Evolutionary conservation across 108 stramenopile species (phyloP), one percentile per base, ranked within the genome.

Genomic region (Cylindrotheca fusiformis): DNA sequence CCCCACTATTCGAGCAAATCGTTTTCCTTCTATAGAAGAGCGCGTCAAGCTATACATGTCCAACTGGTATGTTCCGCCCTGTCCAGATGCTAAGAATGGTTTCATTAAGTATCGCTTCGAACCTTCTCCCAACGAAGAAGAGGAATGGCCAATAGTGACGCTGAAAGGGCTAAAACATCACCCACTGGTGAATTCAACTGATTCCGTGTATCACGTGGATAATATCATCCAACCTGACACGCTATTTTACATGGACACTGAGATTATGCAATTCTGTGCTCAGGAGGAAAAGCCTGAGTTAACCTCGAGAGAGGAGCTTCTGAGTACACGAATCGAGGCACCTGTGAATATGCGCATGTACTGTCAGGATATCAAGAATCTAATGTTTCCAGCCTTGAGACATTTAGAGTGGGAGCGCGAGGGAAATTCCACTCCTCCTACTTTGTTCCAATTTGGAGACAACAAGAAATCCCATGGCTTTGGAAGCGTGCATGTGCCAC

Each of bases 1-100:
- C 6, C 36, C 36, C 6, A 41, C 60, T 17, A 32, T 48, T 29
- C 71, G 83, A 24, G 36, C 52, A 12, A 31, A 81, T 24, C 79
- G 86, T 48, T 88, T 90, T 60, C 87, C 92, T 3, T 77, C 81
- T 0, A 69, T 85, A 12, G 81, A 86, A 68, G 79, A 86, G 25
- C 81, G 88, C 26, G 67, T 90, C 19, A 55, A 76, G 46, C 48
- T 85, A 31, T 79, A 79, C 61, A 86, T 87, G 84, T 75, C 74
- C 17, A 78, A 85, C 24, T 94, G 88, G 88, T 84, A 83, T 66
- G 20, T 45, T 41, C 76, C 72, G 31, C 78, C 79, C n/a, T 80
- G 79, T 36, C 27, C 32, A 2, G 68, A 52, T 20, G 24, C 55
- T 28, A 25, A 54, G 0, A 44, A 58, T 14, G 65, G 59, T 4